Evolutionary conservation across 2,329 filamentous ascomycete species (phyloP), one percentile per base, ranked within the genome.

Genomic region (Hymenoscyphus salicellus): DNA sequence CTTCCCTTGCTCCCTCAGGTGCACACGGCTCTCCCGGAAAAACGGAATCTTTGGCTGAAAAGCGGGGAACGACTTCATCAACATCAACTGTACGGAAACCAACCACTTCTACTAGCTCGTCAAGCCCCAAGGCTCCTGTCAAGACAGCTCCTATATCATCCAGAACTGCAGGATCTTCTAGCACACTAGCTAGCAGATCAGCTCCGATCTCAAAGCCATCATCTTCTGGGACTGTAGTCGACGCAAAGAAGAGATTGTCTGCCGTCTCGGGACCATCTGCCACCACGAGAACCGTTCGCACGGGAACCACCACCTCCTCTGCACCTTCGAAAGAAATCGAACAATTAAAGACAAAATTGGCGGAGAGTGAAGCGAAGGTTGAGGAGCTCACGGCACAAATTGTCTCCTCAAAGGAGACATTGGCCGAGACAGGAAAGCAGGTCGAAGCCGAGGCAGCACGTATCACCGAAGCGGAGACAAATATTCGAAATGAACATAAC

Each of bases 211-310:
- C 76, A 5, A 79, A 77, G 65, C 74, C 80, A 58, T 70, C 78
- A 20, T 20, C 63, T 28, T 63, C 69, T 41, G 67, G 79, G 30
- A 66, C 78, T 6, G 78, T 81, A 1, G 77, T 81, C 43, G 81
- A 85, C 55, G 79, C 81, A 20, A 85, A 81, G 73, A 89, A 87
- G 77, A 80, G 86, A 33, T 76, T 88, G 20, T 87, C 86, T 10
- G 80, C 80, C 0, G 78, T 80, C 26, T 78, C 81, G 32, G 73
- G 76, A 1, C 72, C 81, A 3, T 61, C 77, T 11, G 72, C 55
- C 49, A 28, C 65, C 3, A 63, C 79, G 3, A 77, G 77, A 61
- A 74, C 77, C 5, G 63, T 79, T n/a, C 79, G 81, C 30, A 72
- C 79, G 5, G 75, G 73, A n/a, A 71, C 59, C 32, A 61, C 58